Percentiles rank a stretch among this genome's conserved stretches.
These are phyloP conservation scores for Podospora pseudocomata DNA, from an alignment of 495 filamentous ascomycete species.

Conservation along the genomic window DNA sequence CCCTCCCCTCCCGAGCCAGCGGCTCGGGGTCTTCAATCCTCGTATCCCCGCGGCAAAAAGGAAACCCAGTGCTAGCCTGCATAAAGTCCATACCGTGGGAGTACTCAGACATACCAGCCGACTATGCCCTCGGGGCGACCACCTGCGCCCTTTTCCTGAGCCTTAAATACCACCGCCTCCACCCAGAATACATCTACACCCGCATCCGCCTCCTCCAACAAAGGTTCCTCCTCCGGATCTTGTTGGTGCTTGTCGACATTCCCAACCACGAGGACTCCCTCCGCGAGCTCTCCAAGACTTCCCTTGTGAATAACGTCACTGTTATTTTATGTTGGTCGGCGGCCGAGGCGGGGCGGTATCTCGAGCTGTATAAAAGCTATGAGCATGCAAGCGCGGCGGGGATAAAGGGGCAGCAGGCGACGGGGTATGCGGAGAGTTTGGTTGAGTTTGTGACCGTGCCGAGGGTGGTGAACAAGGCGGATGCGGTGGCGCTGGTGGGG, in stretches of 20 bases:
- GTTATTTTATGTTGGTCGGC: constrained; percentile 91
- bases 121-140: constrained; percentile 84
- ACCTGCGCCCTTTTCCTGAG: constrained; percentile 91
- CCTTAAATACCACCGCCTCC: constrained; percentile 94
- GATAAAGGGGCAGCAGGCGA: constrained; percentile 78
- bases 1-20: constrained; percentile 54
- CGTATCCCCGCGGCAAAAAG: constrained; percentile 81
- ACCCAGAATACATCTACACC: constrained; percentile 96
- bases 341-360: constrained; percentile 85
- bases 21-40: constrained; percentile 69
- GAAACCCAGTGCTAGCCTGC: constrained; percentile 85
- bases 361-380: constrained; percentile 90
- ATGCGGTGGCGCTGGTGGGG: constrained; percentile 80
- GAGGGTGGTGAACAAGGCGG: constrained; percentile 87
- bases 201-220: constrained; percentile 75
- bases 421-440: constrained; percentile 77
- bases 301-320: constrained; percentile 83
- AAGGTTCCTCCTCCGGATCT: constrained; percentile 77
- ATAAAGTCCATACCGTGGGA: constrained; percentile 89
- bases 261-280: constrained; percentile 73
- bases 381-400: constrained; percentile 77
- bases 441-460: constrained; percentile 93
- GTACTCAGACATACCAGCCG: constrained; percentile 89
- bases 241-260: constrained; percentile 92
- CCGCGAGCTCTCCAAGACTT: constrained; percentile 79